Evolutionary conservation across 2,329 filamentous ascomycete species (phyloP).

Genomic region (Botrytis pseudocinerea): DNA sequence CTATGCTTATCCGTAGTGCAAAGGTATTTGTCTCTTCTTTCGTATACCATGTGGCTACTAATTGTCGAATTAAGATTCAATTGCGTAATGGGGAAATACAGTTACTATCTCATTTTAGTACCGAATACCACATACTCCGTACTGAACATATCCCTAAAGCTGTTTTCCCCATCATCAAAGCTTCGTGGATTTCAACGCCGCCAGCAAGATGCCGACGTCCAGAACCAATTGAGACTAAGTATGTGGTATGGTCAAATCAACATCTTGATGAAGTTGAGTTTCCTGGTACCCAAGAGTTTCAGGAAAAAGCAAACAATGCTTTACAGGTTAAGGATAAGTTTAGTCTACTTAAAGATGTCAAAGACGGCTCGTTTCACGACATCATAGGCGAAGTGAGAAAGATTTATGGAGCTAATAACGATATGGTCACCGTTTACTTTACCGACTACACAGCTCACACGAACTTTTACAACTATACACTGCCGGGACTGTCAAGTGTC

Average conservation of each 20-base stretch:
- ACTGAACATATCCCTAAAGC: slow-evolving; percentile 44
- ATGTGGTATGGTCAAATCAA: slow-evolving; percentile 52
- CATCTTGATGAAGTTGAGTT: slow-evolving; percentile 47
- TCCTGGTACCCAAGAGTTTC: slow-evolving; percentile 49
- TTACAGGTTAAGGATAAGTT: slow-evolving; percentile 57
- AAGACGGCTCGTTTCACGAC: slow-evolving; percentile 60
- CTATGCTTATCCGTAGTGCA: slow-evolving; percentile 61
- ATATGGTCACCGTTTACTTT: slow-evolving; percentile 65
- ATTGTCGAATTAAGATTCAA: slow-evolving; percentile 46
- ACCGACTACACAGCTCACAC: slow-evolving; percentile 80
- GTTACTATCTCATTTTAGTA: slow-evolving; percentile 47
- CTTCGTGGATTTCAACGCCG: slow-evolving; percentile 30
- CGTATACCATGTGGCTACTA: not conserved
- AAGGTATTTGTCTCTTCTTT: slow-evolving; percentile 43
- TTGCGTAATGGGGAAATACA: slow-evolving; percentile 42
- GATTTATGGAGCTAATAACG: slow-evolving; percentile 47
- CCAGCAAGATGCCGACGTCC: slow-evolving; percentile 26
- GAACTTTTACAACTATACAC: slow-evolving; percentile 52
- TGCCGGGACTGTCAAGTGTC: slow-evolving; percentile 36
- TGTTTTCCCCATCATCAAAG: not conserved
- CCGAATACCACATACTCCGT: slow-evolving; percentile 50
- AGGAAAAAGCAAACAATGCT: slow-evolving; percentile 44
- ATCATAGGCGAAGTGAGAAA: slow-evolving; percentile 71
- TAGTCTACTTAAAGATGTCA: slow-evolving; percentile 63
- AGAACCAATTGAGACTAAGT: slow-evolving; percentile 37